phyloP scores from a whole-genome alignment of 2,329 filamentous ascomycete genomes.

The Trichoderma sp. region DNA sequence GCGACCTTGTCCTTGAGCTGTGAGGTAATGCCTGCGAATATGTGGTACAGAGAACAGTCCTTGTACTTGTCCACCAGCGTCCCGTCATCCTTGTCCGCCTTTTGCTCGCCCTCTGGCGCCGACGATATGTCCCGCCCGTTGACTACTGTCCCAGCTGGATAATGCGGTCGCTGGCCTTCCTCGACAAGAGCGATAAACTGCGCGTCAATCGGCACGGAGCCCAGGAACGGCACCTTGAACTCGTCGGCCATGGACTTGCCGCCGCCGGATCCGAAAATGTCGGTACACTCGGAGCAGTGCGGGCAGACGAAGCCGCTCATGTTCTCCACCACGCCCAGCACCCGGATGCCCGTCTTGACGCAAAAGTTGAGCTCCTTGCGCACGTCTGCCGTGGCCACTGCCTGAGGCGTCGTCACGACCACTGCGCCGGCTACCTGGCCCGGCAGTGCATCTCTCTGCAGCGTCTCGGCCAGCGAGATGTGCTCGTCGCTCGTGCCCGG shows the following conservation, averaged over 20 bases:
- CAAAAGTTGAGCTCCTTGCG: constrained; percentile 95
- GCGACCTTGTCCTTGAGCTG: constrained; percentile 20
- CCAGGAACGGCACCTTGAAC: constrained; percentile 81
- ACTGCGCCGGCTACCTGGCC: constrained; percentile 83
- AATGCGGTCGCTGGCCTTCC: constrained; percentile 64
- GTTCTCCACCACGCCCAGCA: constrained; percentile 93
- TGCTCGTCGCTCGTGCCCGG: constrained; percentile 97
- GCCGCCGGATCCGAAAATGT: constrained; percentile 90
- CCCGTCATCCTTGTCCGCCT: constrained; percentile 34
- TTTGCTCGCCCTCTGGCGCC: neutral
- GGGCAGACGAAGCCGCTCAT: constrained; percentile 92
- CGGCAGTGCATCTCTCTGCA: constrained; percentile 64
- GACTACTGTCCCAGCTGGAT: constrained; percentile 68
- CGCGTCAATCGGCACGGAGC: constrained; percentile 87
- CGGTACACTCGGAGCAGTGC: constrained; percentile 80
- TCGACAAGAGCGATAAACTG: constrained; percentile 89
- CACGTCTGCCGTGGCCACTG: constrained; percentile 89
- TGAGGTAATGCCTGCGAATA: constrained; percentile 67
- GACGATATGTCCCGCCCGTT: constrained; percentile 57
- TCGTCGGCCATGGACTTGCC: constrained; percentile 87
- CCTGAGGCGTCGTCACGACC: constrained; percentile 94
- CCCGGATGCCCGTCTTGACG: constrained; percentile 74
- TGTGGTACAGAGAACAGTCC: constrained; percentile 67
- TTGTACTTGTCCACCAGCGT: constrained; percentile 71
- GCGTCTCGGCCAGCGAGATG: constrained; percentile 87